phyloP scores from a whole-genome alignment of 2,329 filamentous ascomycete genomes.

The Colletotrichum sp. region DNA sequence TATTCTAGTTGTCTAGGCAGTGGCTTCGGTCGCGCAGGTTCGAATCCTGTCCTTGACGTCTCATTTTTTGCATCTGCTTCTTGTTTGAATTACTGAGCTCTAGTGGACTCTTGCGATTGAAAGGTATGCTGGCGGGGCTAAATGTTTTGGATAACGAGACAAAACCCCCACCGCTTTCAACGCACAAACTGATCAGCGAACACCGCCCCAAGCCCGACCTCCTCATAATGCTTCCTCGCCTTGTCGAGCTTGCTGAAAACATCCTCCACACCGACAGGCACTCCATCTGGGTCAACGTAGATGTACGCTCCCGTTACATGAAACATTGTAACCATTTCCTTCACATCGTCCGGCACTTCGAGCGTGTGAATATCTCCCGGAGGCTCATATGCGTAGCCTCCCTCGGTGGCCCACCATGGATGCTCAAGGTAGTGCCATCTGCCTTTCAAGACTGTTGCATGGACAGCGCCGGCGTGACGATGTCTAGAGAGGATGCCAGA shows the following conservation, averaged over 20 bases:
- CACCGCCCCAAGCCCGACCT: constrained; percentile 31
- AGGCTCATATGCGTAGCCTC: constrained; percentile 37
- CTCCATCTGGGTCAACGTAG: constrained; percentile 36
- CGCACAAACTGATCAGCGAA: constrained; percentile 24
- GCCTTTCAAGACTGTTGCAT: constrained; percentile 34
- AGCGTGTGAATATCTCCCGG: constrained; percentile 39
- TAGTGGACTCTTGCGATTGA: neutral
- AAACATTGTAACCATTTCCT: constrained; percentile 38
- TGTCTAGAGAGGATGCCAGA: constrained; percentile 34
- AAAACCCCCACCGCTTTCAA: neutral
- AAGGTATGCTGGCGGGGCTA: neutral
- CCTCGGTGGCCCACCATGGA: constrained; percentile 38
- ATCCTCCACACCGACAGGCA: constrained; percentile 34
- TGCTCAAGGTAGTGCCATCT: constrained; percentile 42
- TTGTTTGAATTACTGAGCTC: neutral
- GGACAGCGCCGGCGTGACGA: constrained; percentile 35
- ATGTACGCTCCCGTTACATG: constrained; percentile 39
- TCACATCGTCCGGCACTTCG: constrained; percentile 35
- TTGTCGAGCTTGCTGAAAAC: constrained; percentile 36
- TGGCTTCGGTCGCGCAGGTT: constrained; percentile 4
- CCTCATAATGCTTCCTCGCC: constrained; percentile 35
- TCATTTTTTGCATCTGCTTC: neutral
- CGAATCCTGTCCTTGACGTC: neutral
- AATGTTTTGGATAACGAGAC: neutral
- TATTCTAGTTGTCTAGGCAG: neutral